Percentiles rank a stretch among this genome's conserved stretches.
These are phyloP conservation scores for Volvox africanus DNA, from an alignment of 139 green algal species.

Conservation along the genomic window DNA sequence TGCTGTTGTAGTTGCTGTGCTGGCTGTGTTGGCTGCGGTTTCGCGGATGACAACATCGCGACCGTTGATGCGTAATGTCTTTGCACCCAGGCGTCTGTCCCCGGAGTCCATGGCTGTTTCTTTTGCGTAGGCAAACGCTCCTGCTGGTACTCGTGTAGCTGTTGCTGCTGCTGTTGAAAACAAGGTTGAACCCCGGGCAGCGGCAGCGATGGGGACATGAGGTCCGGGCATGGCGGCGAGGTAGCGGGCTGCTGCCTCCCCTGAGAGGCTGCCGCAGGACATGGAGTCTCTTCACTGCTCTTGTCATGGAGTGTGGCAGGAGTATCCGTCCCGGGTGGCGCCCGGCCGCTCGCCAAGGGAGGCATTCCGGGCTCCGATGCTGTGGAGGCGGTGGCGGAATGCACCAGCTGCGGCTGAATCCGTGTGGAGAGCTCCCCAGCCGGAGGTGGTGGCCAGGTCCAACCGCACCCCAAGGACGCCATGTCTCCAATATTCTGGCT, in stretches of 20 bases:
- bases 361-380: neutral
- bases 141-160: neutral
- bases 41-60: too few relatives aligned
- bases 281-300: neutral
- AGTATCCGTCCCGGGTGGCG: neutral
- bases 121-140: too few relatives aligned
- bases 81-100: neutral
- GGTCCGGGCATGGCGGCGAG: too few relatives aligned
- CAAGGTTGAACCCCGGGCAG: neutral
- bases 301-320: neutral
- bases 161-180: neutral
- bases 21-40: neutral
- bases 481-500: neutral
- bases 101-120: neutral
- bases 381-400: neutral
- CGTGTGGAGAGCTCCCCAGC: neutral
- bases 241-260: too few relatives aligned
- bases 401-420: neutral
- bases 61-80: neutral
- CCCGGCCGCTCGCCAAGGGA: too few relatives aligned
- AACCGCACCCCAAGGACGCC: neutral
- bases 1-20: slow-evolving; percentile 5
- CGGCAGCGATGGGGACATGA: neutral
- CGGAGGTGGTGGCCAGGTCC: neutral
- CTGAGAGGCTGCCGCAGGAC: neutral